Conservation (phyloP, 2,329 filamentous ascomycete genomes). For the Parastagonospora nodorum region DNA sequence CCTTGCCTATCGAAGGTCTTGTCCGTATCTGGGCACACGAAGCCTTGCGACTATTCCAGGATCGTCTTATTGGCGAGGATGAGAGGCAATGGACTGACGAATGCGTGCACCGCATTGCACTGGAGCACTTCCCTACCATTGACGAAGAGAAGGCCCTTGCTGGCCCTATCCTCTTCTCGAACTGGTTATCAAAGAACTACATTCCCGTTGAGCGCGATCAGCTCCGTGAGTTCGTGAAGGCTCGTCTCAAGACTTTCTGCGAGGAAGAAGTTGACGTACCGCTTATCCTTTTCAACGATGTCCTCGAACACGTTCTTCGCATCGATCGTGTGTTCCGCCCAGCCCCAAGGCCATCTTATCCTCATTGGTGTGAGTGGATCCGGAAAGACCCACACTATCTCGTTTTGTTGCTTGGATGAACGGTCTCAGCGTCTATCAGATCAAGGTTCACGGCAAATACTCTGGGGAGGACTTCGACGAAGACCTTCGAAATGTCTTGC, state of each 20-base stretch:
- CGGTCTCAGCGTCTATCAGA: slow-evolving; percentile 97
- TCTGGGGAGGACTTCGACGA: slow-evolving; percentile 99
- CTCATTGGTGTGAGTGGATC: slow-evolving; percentile 98
- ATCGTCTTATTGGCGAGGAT: slow-evolving; percentile 91
- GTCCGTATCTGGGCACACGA: slow-evolving; percentile 98
- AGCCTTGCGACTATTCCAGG: slow-evolving; percentile 92
- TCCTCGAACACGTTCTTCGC: slow-evolving; percentile 94
- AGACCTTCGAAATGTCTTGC: slow-evolving; percentile 89
- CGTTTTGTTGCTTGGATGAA: slow-evolving; percentile 99
- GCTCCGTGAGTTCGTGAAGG: slow-evolving; percentile 95
- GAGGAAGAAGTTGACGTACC: slow-evolving; percentile 99
- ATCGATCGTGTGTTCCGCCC: slow-evolving; percentile 97
- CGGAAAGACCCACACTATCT: slow-evolving; percentile 97
- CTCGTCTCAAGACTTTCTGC: slow-evolving; percentile 95
- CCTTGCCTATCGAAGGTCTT: slow-evolving; percentile 83
- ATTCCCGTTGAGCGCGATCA: slow-evolving; percentile 95
- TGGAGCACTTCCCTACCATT: slow-evolving; percentile 94
- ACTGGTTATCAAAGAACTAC: slow-evolving; percentile 99
- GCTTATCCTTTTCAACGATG: slow-evolving; percentile 98
- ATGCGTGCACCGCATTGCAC: slow-evolving; percentile 80
- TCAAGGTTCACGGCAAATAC: slow-evolving; percentile 99
- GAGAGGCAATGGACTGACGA: slow-evolving; percentile 96
- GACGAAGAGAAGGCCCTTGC: slow-evolving; percentile 87
- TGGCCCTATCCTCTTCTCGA: slow-evolving; percentile 95
- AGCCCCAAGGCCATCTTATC: slow-evolving; percentile 97